phyloP scores from a whole-genome alignment of 441 rosid genomes.

The Erysimum cheiri region DNA sequence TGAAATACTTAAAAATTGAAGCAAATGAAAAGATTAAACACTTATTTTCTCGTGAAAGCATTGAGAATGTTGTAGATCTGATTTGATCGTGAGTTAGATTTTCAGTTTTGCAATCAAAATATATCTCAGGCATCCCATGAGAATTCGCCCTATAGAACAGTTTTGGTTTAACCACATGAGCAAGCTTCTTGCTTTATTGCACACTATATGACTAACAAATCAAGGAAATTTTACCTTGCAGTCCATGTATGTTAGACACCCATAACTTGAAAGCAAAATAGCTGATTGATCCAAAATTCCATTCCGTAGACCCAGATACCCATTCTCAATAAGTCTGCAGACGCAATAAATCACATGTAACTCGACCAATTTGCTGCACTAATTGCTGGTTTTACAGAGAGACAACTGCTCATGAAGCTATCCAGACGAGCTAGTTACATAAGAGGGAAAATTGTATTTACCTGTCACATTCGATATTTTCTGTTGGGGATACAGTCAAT shows the following conservation, averaged over 20 bases:
- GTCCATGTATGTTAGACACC: constrained; percentile 85
- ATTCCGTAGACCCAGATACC: constrained; percentile 83
- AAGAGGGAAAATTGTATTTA: constrained; percentile 30
- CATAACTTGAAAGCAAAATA: constrained; percentile 77
- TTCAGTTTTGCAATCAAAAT: constrained; percentile 9
- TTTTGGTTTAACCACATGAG: constrained; percentile 24
- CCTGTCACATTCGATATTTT: constrained; percentile 95
- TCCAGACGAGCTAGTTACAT: constrained; percentile 16
- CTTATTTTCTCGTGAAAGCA: background rate
- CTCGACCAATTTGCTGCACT: constrained; percentile 33
- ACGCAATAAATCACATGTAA: constrained; percentile 26
- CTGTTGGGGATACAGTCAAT: constrained; percentile 60
- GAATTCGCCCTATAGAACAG: constrained; percentile 30
- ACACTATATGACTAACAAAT: constrained; percentile 19
- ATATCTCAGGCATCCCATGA: constrained; percentile 5
- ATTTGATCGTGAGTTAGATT: constrained; percentile 5
- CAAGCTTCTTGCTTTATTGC: constrained; percentile 11
- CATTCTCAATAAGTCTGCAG: constrained; percentile 88
- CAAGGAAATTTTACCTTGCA: constrained; percentile 70
- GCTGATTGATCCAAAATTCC: constrained; percentile 98
- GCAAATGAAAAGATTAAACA: constrained; percentile 2
- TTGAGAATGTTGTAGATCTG: constrained; percentile 6
- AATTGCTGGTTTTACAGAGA: constrained; percentile 7
- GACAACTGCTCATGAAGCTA: constrained; percentile 32
- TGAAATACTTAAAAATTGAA: constrained; percentile 6